These are phyloP conservation scores for Starmerella floris DNA, from an alignment of 805 yeast genomes.

Conservation along the genomic window DNA sequence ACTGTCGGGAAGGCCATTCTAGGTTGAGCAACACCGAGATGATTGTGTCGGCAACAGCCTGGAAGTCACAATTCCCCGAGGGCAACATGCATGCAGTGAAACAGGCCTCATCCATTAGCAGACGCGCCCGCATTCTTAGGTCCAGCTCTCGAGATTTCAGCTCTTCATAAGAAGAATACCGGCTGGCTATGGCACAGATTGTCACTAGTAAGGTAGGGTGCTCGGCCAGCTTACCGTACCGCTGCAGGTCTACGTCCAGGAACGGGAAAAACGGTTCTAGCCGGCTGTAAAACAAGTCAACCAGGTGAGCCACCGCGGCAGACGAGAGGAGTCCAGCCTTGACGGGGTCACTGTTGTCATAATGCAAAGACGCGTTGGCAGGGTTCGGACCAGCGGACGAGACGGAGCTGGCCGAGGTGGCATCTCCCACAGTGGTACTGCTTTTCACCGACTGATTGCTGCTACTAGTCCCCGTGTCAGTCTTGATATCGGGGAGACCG, in stretches of 20 bases:
- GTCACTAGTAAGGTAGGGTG: constrained; percentile 67
- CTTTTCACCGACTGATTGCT: neutral
- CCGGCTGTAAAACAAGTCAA: constrained; percentile 44
- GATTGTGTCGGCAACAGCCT: constrained; percentile 57
- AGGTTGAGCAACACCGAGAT: constrained; percentile 72
- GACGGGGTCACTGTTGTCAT: constrained; percentile 25
- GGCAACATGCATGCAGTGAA: constrained; percentile 28
- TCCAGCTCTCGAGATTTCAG: constrained; percentile 88
- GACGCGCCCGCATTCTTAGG: constrained; percentile 31
- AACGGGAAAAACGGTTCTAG: constrained; percentile 88
- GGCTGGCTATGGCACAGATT: constrained; percentile 61
- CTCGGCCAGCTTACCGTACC: constrained; percentile 51
- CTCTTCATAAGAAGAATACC: constrained; percentile 63
- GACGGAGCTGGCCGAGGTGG: neutral
- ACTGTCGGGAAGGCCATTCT: constrained; percentile 50
- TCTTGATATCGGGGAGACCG: neutral
- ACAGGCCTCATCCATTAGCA: neutral
- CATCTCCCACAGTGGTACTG: neutral
- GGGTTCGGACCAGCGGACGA: neutral
- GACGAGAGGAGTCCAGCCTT: constrained; percentile 44
- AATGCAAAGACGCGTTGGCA: neutral
- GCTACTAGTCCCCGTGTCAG: neutral
- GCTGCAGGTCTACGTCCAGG: constrained; percentile 60
- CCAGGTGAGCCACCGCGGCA: constrained; percentile 25
- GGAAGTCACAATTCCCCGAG: neutral